phyloP scores from a whole-genome alignment of 352 stramenopile genomes.

The Phytophthora cryptogea region DNA sequence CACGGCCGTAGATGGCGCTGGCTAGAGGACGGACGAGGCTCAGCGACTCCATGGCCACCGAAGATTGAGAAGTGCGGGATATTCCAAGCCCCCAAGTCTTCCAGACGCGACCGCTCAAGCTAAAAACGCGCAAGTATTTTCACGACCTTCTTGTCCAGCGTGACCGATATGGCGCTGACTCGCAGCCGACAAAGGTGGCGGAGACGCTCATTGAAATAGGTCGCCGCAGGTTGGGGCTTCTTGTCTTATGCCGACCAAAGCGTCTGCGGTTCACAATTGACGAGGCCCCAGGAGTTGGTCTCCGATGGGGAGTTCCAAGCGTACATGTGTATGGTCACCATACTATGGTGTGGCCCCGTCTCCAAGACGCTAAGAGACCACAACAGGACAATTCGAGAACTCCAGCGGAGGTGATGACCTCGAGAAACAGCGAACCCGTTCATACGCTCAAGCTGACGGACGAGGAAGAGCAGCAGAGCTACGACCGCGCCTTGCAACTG shows the following conservation, averaged over 20 bases:
- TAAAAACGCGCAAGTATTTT: constrained; percentile 20
- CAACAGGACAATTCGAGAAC: constrained; percentile 13
- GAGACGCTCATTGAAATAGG: constrained; percentile 16
- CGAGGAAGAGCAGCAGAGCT: constrained; percentile 19
- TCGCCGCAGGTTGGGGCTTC: too few species aligned
- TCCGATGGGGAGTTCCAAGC: too few species aligned
- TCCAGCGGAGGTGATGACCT: constrained; percentile 4
- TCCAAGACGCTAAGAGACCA: constrained; percentile 7
- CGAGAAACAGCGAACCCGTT: constrained; percentile 11
- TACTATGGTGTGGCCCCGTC: not conserved
- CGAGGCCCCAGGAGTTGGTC: not conserved
- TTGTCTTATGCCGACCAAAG: not conserved
- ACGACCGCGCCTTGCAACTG: constrained; percentile 28
- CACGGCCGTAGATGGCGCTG: constrained; percentile 58
- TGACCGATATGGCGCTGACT: constrained; percentile 4
- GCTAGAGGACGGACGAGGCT: constrained; percentile 44
- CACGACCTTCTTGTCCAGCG: constrained; percentile 5
- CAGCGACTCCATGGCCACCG: constrained; percentile 49
- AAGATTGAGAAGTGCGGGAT: constrained; percentile 18
- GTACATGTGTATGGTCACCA: too few species aligned
- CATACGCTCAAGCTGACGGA: constrained; percentile 12
- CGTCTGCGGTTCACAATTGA: constrained; percentile 9
- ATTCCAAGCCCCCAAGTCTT: constrained; percentile 11
- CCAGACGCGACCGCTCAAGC: constrained; percentile 8
- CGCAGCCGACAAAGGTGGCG: constrained; percentile 6